phyloP scores from a whole-genome alignment of 371 early-diverging fungal species.

The Apophysomyces variabilis region DNA sequence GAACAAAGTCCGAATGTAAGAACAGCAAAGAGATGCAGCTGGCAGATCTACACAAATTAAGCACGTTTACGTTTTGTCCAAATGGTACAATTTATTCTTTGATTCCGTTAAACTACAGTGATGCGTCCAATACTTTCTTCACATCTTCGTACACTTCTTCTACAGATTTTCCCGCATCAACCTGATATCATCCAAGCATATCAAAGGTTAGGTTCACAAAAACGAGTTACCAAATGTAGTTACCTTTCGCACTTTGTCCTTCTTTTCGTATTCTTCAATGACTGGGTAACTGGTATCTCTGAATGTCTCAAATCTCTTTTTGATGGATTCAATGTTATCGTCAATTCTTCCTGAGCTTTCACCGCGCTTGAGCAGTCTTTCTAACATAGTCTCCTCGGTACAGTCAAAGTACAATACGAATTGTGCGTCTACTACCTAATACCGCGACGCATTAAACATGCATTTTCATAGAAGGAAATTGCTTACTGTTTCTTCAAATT shows the following conservation, averaged over 20 bases:
- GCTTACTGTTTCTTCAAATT: constrained; percentile 89
- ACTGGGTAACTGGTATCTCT: constrained; percentile 89
- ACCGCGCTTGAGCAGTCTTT: constrained; percentile 87
- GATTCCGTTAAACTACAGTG: constrained; percentile 22
- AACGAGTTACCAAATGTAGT: constrained; percentile 34
- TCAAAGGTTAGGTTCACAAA: constrained; percentile 26
- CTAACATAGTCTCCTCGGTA: constrained; percentile 86
- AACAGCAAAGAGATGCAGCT: no score
- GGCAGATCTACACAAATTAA: no score
- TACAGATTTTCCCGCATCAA: constrained; percentile 60
- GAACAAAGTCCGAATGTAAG: no score
- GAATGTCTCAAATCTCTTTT: constrained; percentile 91
- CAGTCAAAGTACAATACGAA: constrained; percentile 92
- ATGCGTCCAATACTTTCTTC: constrained; percentile 51
- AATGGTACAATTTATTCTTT: constrained; percentile 5
- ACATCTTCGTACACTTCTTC: constrained; percentile 61
- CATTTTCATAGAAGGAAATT: background rate
- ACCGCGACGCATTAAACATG: background rate
- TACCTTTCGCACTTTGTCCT: constrained; percentile 80
- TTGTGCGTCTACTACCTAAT: constrained; percentile 67
- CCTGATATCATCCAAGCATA: constrained; percentile 74
- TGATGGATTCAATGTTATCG: constrained; percentile 95
- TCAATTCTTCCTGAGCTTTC: constrained; percentile 93
- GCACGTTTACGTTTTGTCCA: no score
- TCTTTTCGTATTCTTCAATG: constrained; percentile 75